Evolutionary conservation across 2,329 filamentous ascomycete genomes (phyloP).

Genomic region (Scleromitrula shiraiana): DNA sequence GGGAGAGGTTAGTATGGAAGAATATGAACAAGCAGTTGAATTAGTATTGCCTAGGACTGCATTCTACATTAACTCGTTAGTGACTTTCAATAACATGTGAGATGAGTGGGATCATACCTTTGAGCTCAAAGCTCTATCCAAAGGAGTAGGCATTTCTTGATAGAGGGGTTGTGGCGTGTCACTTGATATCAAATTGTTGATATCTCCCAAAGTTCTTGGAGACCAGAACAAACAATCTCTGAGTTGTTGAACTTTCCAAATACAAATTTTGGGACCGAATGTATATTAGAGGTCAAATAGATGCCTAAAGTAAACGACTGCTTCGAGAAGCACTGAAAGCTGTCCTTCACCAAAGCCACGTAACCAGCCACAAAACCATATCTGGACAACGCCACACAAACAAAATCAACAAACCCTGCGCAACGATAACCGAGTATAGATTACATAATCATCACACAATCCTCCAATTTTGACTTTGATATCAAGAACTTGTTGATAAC

Average conservation of each 20-base stretch:
- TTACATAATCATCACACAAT: slow-evolving; percentile 16
- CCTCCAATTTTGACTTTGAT: slow-evolving; percentile 8
- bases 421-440: slow-evolving; percentile 11
- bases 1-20: slow-evolving; percentile 17
- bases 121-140: slow-evolving; percentile 62
- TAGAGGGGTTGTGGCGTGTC: slow-evolving; percentile 7
- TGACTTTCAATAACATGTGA: background rate
- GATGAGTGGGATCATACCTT: slow-evolving; percentile 42
- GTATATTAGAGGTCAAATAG: too few species aligned
- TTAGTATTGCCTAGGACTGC: slow-evolving; percentile 53
- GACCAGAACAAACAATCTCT: too few species aligned
- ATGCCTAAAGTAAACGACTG: too few species aligned
- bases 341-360: background rate
- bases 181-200: too few species aligned
- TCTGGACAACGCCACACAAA: background rate
- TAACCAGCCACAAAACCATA: background rate
- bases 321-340: too few species aligned
- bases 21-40: background rate
- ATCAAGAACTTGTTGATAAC: slow-evolving; percentile 10
- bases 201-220: too few species aligned
- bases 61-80: slow-evolving; percentile 41
- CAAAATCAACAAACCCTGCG: background rate
- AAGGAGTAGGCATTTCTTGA: slow-evolving; percentile 55
- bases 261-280: too few species aligned
- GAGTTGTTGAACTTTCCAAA: too few species aligned